phyloP scores from a whole-genome alignment of 441 rosid genomes.

The Mallotus repandus region DNA sequence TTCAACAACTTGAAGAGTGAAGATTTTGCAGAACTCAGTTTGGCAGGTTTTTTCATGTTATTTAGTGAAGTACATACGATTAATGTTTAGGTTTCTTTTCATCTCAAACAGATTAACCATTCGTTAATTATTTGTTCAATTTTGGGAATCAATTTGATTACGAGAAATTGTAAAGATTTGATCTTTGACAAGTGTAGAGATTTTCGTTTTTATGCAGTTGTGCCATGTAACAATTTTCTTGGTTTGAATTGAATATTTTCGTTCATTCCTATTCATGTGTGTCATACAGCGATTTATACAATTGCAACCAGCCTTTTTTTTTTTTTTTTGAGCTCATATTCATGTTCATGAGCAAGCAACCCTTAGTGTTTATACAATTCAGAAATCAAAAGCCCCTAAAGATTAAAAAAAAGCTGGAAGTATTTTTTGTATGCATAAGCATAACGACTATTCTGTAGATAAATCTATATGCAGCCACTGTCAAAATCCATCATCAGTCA shows the following conservation, averaged over 20 bases:
- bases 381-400: background rate
- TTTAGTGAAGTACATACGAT: too few relatives aligned
- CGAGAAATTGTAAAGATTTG: too few relatives aligned
- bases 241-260: background rate
- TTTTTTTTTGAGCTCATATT: background rate
- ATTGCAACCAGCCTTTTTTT: background rate
- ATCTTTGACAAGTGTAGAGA: too few relatives aligned
- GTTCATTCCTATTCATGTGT: background rate
- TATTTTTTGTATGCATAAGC: background rate
- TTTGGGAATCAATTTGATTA: too few relatives aligned
- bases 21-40: too few relatives aligned
- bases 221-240: too few relatives aligned
- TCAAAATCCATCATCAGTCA: constrained; percentile 45
- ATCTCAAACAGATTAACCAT: too few relatives aligned
- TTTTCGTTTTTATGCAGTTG: too few relatives aligned
- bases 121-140: too few relatives aligned
- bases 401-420: background rate
- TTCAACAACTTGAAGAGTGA: too few relatives aligned
- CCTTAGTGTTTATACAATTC: background rate
- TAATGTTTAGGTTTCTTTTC: too few relatives aligned
- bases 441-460: background rate
- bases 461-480: constrained; percentile 9
- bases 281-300: constrained; percentile 5
- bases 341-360: background rate
- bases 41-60: too few relatives aligned